phyloP scores from a whole-genome alignment of 768 basidiomycete species.

The Termitomyces sp. region DNA sequence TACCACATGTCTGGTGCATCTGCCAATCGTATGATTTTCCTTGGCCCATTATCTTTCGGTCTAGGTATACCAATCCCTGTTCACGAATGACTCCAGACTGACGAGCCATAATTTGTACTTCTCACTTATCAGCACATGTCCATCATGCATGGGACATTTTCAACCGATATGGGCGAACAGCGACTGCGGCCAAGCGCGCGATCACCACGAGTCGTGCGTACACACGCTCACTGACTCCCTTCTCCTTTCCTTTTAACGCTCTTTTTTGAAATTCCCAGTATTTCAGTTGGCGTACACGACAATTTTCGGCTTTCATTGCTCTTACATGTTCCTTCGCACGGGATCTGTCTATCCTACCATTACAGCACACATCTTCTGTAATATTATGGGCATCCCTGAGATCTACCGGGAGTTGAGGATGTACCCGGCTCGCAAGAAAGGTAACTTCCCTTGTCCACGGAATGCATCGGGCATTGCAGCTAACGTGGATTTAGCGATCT shows the following conservation, averaged over 20 bases:
- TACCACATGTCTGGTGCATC: slow-evolving; percentile 66
- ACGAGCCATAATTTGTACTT: not conserved
- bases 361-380: slow-evolving; percentile 87
- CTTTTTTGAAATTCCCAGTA: slow-evolving; percentile 37
- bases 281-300: slow-evolving; percentile 92
- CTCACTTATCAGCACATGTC: slow-evolving; percentile 63
- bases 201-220: slow-evolving; percentile 51
- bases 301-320: slow-evolving; percentile 84
- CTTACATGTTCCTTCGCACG: slow-evolving; percentile 84
- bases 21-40: slow-evolving; percentile 61
- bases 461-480: slow-evolving; percentile 6
- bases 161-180: slow-evolving; percentile 66
- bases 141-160: slow-evolving; percentile 93
- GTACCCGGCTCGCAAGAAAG: slow-evolving; percentile 46
- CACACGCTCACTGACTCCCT: not conserved
- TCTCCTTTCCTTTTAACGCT: not conserved
- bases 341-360: slow-evolving; percentile 79
- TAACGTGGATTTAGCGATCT: slow-evolving; percentile 41
- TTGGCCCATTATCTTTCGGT: slow-evolving; percentile 86
- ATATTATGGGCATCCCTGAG: slow-evolving; percentile 88
- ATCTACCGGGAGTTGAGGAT: slow-evolving; percentile 50
- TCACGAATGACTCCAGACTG: not conserved
- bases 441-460: slow-evolving; percentile 30
- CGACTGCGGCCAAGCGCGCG: slow-evolving; percentile 62
- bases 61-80: slow-evolving; percentile 50